Base-by-base conservation (phyloP, 768 basidiomycete species). In the Trichaptum fuscoviolaceum region DNA sequence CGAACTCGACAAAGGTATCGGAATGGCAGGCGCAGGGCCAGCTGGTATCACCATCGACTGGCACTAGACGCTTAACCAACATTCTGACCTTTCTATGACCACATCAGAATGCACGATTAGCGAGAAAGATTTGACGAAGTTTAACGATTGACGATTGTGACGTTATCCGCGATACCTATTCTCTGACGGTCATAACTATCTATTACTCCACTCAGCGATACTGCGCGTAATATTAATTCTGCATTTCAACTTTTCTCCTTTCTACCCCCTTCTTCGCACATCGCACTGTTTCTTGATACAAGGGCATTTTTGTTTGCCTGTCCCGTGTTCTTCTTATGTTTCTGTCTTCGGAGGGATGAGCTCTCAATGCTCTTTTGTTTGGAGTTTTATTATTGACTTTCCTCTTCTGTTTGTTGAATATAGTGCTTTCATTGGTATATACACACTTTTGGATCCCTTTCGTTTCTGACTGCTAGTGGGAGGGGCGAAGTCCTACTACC, bases 1-100 rank as follows among this genome's bases (percentile, higher is more conserved):
- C 63, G 90, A 93, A 75, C 84, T 86, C 35, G 86, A 91, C 62
- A 85, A 90, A 59, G 85, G 87, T 30, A 90, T 93, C 67, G 92
- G 92, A 57, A 77, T 93, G 58, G 87, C 88, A 57, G 77, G 70
- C 36, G 75, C 86, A 25, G 84, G 83, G 26, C 87, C 89, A 15
- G 90, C 85, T 34, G 91, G 91, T 64, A 78, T 93, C 68, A 78
- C 84, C 64, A 90, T 94, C 69, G 91, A 94, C 68, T 94, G 92
- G 92, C 86, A 88, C 73, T 93, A 65, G 65, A 27, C 71, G 68
- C 67, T 60, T 25, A 58, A 26, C 63, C 12, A 10, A 2, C 42
- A 52, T 52, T 20, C 15, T 20, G 42, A 52, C 20, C 20, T 3
- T 20, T 52, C 15, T 12, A 52, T 20, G 42, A 52, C 3, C 42